Conservation (phyloP, 257 asterid genomes). For the Lantana camara region DNA sequence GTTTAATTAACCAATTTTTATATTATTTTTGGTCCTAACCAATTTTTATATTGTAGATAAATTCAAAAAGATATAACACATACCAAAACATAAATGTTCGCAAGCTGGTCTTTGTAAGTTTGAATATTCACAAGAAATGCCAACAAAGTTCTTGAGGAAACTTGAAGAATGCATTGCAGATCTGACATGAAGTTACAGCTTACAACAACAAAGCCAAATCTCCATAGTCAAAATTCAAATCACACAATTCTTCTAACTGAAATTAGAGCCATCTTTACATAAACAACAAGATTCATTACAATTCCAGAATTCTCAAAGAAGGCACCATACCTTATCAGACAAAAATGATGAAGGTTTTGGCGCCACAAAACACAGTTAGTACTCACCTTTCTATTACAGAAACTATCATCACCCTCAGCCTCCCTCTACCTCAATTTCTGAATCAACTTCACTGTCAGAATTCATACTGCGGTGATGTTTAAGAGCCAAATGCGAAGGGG, state of each 20-base stretch:
- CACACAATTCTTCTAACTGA: conserved; percentile 9
- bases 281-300: conserved; percentile 18
- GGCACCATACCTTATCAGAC: conserved; percentile 30
- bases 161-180: too few relatives aligned
- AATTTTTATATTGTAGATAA: too few relatives aligned
- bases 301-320: conserved; percentile 19
- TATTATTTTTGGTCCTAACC: too few relatives aligned
- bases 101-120: too few relatives aligned
- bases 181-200: too few relatives aligned
- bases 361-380: conserved; percentile 28
- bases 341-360: conserved; percentile 30
- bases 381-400: neutral
- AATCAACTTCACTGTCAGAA: conserved; percentile 15
- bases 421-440: conserved; percentile 23
- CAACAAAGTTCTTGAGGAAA: too few relatives aligned
- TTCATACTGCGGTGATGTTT: conserved; percentile 27
- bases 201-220: too few relatives aligned
- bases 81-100: too few relatives aligned
- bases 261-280: conserved; percentile 13
- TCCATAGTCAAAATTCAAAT: neutral
- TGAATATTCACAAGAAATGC: too few relatives aligned
- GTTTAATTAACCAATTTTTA: too few relatives aligned
- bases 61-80: too few relatives aligned
- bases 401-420: conserved; percentile 8
- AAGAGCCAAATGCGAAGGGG: conserved; percentile 46